Evolutionary conservation across 2,329 filamentous ascomycete genomes (phyloP), one percentile per base, ranked within the genome.

Genomic region (Fusarium newnesense): DNA sequence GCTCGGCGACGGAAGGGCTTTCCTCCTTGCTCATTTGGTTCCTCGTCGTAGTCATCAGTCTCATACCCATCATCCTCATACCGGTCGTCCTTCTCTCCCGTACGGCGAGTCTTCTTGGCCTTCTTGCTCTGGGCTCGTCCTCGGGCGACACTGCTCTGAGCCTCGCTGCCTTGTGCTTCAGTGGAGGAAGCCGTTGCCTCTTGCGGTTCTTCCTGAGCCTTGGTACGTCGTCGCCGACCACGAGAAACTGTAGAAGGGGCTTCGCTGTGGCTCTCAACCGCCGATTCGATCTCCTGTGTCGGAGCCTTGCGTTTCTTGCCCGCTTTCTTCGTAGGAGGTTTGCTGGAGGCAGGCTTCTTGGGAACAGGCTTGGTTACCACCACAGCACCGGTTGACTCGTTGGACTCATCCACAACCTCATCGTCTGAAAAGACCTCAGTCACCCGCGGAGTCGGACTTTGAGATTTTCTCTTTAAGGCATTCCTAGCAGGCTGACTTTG

Each of bases 21-120:
- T 3, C 36, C 44, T 16, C 39, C 30, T 40, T 40, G 16, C 3
- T 64, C 40, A 9, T 52, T 44, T 7, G 61, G 24, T 16, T 64
- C 46, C 16, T 72, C 64, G 4, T 66, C 60, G 1, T 57, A 30
- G 4, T 74, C 72, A 1, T 70, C 60, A 3, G 44, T 62, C 5
- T 65, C 58, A 1, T 60, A 49, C 1, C 50, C 70, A 11, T 63
- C 62, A 2, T 65, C 59, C 21, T 74, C 70, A 16, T 67, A 71
- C 4, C 70, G 59, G 7, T 49, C 57, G 11, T 70, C 72, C 4
- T 64, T 19, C 0, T 75, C 63, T 3, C 28, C 30, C 2, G 5
- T 32, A 16, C n/a, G 30, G 9, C 44, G 47, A 42, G 36, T 15
- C 24, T 34, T 54, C 26, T 32, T 39, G 10, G 49, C 8, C 37